Percentiles rank a stretch among this genome's conserved stretches.
Conservation (phyloP, 2,329 filamentous ascomycete species). For the Xenoacremonium recifei region DNA sequence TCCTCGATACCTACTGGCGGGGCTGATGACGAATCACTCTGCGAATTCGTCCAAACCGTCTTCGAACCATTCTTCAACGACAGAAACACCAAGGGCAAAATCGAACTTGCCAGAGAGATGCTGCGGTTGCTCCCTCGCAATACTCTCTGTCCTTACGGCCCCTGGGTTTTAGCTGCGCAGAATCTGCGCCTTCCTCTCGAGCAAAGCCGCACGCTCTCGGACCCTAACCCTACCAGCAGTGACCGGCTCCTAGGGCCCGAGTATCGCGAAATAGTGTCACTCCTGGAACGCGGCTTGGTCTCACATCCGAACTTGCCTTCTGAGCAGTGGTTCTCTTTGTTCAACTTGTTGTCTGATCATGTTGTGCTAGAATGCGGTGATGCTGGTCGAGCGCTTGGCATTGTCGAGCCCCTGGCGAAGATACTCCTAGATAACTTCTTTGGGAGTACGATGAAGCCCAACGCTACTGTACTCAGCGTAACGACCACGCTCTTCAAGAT, state of each 20-base stretch:
- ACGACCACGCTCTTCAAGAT: constrained; percentile 43
- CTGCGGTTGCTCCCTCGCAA: constrained; percentile 48
- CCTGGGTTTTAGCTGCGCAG: constrained; percentile 52
- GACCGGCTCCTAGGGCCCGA: constrained; percentile 60
- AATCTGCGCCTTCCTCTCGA: constrained; percentile 44
- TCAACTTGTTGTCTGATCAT: constrained; percentile 54
- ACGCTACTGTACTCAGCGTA: constrained; percentile 31
- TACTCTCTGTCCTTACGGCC: constrained; percentile 43
- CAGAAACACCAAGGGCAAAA: constrained; percentile 42
- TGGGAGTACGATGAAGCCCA: constrained; percentile 8
- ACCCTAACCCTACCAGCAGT: constrained; percentile 19
- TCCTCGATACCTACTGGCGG: constrained; percentile 48
- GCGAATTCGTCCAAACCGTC: constrained; percentile 46
- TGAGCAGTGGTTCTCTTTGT: constrained; percentile 52
- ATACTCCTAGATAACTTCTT: constrained; percentile 39
- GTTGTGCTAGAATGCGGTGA: constrained; percentile 65
- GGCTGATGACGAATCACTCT: constrained; percentile 45
- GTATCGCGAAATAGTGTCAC: constrained; percentile 66
- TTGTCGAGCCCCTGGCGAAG: constrained; percentile 71
- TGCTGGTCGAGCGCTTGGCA: constrained; percentile 60
- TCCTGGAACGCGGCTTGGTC: constrained; percentile 62
- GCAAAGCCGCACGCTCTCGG: constrained; percentile 17
- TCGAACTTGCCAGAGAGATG: constrained; percentile 51
- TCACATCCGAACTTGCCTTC: constrained; percentile 47
- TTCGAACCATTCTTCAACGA: constrained; percentile 59